phyloP scores from a whole-genome alignment of 2,329 filamentous ascomycete genomes.

The Colletotrichum kahawae region DNA sequence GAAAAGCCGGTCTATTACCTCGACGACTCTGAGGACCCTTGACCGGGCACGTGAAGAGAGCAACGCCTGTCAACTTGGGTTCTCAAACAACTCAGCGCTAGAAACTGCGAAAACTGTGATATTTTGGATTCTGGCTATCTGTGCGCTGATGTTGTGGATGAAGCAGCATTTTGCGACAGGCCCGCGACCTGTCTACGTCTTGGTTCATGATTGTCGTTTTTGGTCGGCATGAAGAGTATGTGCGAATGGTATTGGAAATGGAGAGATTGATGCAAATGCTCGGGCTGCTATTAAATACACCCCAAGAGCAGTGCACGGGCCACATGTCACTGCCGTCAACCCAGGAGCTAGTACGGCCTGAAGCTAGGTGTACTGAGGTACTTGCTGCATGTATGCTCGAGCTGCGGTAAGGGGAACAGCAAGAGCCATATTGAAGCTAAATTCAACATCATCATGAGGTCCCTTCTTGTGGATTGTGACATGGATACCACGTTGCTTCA shows the following conservation, averaged over 20 bases:
- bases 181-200: background rate
- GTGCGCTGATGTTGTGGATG: background rate
- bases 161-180: background rate
- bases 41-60: background rate
- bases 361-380: background rate
- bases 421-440: background rate
- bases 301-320: background rate
- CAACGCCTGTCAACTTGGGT: background rate
- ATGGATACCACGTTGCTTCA: background rate
- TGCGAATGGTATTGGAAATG: background rate
- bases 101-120: background rate
- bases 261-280: background rate
- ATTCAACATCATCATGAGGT: background rate
- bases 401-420: background rate
- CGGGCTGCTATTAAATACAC: background rate
- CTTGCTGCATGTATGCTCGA: background rate
- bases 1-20: background rate
- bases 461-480: background rate
- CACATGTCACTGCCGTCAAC: background rate
- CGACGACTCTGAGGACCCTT: background rate
- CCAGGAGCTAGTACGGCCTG: background rate
- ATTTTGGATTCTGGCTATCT: background rate
- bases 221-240: background rate
- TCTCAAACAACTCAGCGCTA: background rate
- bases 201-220: slow-evolving; percentile 2